Conservation (phyloP, 192 early-diverging fungal genomes). For the Umbelopsis sp. region DNA sequence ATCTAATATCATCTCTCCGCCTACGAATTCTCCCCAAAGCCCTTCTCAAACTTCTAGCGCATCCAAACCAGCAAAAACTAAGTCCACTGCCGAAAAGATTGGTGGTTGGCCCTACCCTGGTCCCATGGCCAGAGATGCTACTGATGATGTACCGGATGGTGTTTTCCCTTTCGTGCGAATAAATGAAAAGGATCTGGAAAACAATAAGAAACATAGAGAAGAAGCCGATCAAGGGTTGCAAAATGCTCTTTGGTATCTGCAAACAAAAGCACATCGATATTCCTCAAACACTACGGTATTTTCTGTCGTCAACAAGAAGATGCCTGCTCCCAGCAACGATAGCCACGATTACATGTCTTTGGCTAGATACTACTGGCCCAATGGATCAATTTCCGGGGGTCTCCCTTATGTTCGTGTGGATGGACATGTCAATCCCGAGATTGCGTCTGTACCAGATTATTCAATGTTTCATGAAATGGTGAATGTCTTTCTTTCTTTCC, state of each 20-base stretch:
- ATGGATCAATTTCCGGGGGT: constrained; percentile 31
- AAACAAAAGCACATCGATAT: constrained; percentile 4
- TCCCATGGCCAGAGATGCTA: not conserved
- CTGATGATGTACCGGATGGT: not conserved
- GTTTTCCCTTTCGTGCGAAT: not conserved
- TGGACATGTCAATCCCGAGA: constrained; percentile 57
- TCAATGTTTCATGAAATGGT: constrained; percentile 39
- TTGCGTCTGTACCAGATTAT: constrained; percentile 46
- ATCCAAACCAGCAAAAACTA: not conserved
- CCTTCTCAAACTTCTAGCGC: not conserved
- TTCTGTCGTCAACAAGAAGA: constrained; percentile 53
- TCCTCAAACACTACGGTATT: constrained; percentile 36
- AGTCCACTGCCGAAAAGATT: not conserved
- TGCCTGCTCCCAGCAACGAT: constrained; percentile 45
- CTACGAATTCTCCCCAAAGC: not conserved
- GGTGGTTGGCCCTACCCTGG: constrained; percentile 2
- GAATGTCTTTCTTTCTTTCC: not conserved
- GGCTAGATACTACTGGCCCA: constrained; percentile 61
- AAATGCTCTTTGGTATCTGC: constrained; percentile 23
- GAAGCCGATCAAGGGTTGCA: constrained; percentile 22
- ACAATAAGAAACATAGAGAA: constrained; percentile 14
- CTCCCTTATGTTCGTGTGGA: constrained; percentile 55
- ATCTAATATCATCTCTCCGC: not conserved
- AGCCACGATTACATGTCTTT: constrained; percentile 61
- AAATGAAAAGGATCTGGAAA: not conserved